A percentile compares a stretch with the other conserved stretches of the same genome.
Evolutionary conservation across 2,329 filamentous ascomycete genomes (phyloP).

Genomic region (Penicillium aurantiogriseum): DNA sequence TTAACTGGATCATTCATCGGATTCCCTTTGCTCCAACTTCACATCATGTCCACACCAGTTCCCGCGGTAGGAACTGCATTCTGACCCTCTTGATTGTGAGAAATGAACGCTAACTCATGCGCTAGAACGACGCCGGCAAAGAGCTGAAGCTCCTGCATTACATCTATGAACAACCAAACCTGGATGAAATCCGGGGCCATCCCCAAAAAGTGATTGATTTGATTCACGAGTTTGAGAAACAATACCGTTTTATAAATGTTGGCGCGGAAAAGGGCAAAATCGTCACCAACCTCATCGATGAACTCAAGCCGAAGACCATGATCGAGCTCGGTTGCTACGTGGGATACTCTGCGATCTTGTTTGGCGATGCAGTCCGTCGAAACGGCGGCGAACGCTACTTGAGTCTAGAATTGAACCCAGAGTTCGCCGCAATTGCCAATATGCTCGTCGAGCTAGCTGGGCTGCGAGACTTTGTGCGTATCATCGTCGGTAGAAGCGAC

Average conservation of each 20-base stretch:
- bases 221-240: slow-evolving; percentile 68
- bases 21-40: background rate
- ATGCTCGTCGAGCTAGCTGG: slow-evolving; percentile 72
- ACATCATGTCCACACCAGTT: slow-evolving; percentile 11
- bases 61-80: background rate
- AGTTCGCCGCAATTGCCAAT: slow-evolving; percentile 68
- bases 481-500: slow-evolving; percentile 68
- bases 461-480: slow-evolving; percentile 66
- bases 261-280: slow-evolving; percentile 72
- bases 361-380: slow-evolving; percentile 63
- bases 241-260: slow-evolving; percentile 77
- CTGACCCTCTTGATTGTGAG: background rate
- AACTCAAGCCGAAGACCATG: slow-evolving; percentile 66
- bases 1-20: too few species aligned
- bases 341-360: slow-evolving; percentile 77
- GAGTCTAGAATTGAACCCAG: slow-evolving; percentile 70
- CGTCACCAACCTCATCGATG: slow-evolving; percentile 65
- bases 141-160: slow-evolving; percentile 72
- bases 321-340: slow-evolving; percentile 79
- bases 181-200: slow-evolving; percentile 63
- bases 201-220: slow-evolving; percentile 63
- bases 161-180: slow-evolving; percentile 60
- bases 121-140: slow-evolving; percentile 61
- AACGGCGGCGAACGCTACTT: slow-evolving; percentile 66
- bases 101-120: background rate